These are phyloP conservation scores for Boechera retrofracta DNA, from an alignment of 345 rosid genomes.

Conservation along the genomic window DNA sequence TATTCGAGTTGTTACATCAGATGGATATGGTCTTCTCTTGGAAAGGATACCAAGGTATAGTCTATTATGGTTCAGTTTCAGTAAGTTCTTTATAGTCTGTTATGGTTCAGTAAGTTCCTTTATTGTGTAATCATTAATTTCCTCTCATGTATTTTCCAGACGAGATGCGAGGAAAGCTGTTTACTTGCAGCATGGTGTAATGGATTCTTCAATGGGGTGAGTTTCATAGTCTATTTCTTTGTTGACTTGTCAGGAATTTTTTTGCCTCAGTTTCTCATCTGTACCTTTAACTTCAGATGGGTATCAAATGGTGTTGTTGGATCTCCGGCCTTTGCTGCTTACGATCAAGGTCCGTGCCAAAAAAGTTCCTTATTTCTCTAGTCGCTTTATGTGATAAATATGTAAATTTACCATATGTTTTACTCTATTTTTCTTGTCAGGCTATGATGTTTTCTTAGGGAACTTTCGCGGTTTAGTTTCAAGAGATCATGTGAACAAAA, in stretches of 20 bases:
- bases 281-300: constrained; percentile 61
- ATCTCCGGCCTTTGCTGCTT: constrained; percentile 98
- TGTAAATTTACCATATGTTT: constrained; percentile 2
- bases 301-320: constrained; percentile 96
- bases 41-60: constrained; percentile 92
- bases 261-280: constrained; percentile 6
- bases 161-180: constrained; percentile 91
- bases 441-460: constrained; percentile 91
- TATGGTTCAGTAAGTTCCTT: neutral
- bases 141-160: constrained; percentile 47
- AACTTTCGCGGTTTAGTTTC: constrained; percentile 94
- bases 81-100: neutral
- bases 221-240: constrained; percentile 31
- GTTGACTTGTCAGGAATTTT: neutral
- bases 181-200: constrained; percentile 85
- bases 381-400: neutral
- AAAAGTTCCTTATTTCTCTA: neutral
- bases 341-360: constrained; percentile 74
- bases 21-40: constrained; percentile 92
- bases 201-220: constrained; percentile 98
- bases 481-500: constrained; percentile 84
- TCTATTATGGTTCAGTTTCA: neutral
- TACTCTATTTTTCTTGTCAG: constrained; percentile 48
- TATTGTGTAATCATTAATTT: constrained; percentile 15
- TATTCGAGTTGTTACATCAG: constrained; percentile 81